Base-by-base conservation (phyloP, 306 rosid genomes). In the Echinosophora koreensis region DNA sequence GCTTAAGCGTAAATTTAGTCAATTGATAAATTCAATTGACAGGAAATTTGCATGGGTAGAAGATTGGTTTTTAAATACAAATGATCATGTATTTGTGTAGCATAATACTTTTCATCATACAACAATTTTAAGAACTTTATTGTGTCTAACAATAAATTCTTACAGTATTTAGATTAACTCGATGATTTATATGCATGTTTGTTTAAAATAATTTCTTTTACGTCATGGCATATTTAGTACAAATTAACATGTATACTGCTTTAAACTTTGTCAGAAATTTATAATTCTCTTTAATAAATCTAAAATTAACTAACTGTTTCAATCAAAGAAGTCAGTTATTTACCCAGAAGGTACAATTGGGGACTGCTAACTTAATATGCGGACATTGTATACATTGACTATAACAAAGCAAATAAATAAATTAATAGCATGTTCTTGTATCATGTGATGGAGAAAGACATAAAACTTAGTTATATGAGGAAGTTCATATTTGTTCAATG, bases 401-500 rank as follows among this genome's bases (percentile, higher is more conserved):
- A 9, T 41, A 41, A 41, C 11, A 35, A 4, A 35, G 3, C 9
- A 6, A 55, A 55, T 10, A 18, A 7, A 5, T 28, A 17, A 47
- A 73, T 42, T 42, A 15, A 47, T 27, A 57, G 28, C 77, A 22
- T 55, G 65, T 38, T 44, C 30, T 62, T 37, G 69, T 6, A 15
- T 37, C 50, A 38, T 14, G 39, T 9, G 17, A 72, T 16, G 51
- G 51, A 70, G 8, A 11, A 70, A 51, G 15, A 35, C 50, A 15
- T 30, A 8, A 6, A 46, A 74, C 51, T 11, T 62, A 32, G 16
- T 60, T 57, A 30, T 71, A 35, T 13, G 51, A 61, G 10, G 51
- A 61, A 28, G 50, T 74, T 61, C 60, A 30, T 15, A 74, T 47
- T 42, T 49, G 12, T 49, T 59, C 65, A 17, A 34, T 47, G 49